Percentiles rank a stretch among this genome's conserved stretches.
phyloP scores from a whole-genome alignment of 371 early-diverging fungal species.

The Chytridiales sp. region DNA sequence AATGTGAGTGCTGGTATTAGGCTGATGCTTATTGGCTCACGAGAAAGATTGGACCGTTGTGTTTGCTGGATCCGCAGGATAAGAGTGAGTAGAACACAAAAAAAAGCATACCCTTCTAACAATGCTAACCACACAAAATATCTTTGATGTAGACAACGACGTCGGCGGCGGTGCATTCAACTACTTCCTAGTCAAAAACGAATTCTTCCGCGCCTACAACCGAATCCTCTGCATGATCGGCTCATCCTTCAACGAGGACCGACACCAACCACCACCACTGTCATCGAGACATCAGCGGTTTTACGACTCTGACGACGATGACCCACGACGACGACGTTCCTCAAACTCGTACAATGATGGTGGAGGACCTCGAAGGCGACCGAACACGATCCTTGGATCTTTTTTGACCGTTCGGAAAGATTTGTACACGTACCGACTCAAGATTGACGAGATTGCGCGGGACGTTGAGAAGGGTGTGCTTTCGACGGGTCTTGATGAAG shows the following conservation, averaged over 20 bases:
- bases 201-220: slow-evolving; percentile 31
- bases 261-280: not conserved
- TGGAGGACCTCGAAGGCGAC: not conserved
- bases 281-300: no score
- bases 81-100: slow-evolving; percentile 15
- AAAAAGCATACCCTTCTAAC: no score
- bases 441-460: slow-evolving; percentile 22
- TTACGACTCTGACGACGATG: not conserved
- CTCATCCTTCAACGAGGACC: slow-evolving; percentile 1
- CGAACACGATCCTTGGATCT: slow-evolving; percentile 36
- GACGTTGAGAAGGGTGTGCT: slow-evolving; percentile 6
- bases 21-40: not conserved
- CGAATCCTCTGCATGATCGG: slow-evolving; percentile 35
- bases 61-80: slow-evolving; percentile 33
- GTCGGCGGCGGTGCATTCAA: slow-evolving; percentile 32
- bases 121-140: no score
- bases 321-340: not conserved
- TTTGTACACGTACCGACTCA: slow-evolving; percentile 24
- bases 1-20: no score
- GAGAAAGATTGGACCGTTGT: slow-evolving; percentile 7
- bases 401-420: slow-evolving; percentile 31
- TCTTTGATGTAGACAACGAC: slow-evolving; percentile 40
- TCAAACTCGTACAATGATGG: not conserved
- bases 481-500: slow-evolving; percentile 6
- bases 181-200: slow-evolving; percentile 24